phyloP scores from a whole-genome alignment of 176 grass and related monocot species.

The Tillandsia leiboldiana region DNA sequence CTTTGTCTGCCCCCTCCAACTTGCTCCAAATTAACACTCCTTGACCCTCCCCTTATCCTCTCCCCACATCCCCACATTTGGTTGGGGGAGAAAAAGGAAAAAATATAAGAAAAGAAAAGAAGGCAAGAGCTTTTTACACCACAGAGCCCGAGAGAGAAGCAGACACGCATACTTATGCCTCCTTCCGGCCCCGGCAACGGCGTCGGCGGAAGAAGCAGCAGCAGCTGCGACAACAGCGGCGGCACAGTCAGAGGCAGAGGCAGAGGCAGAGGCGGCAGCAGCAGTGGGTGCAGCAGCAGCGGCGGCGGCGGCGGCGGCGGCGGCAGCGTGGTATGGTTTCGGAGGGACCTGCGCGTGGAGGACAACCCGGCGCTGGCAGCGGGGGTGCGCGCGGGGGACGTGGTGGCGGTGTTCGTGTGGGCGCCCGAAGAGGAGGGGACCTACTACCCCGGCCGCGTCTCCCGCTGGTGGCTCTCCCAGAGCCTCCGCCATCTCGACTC shows the following conservation, averaged over 20 bases:
- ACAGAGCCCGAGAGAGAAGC: no score
- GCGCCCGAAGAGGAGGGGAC: slow-evolving; percentile 74
- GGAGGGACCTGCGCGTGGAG: slow-evolving; percentile 75
- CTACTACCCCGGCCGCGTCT: slow-evolving; percentile 65
- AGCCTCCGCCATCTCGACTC: slow-evolving; percentile 65
- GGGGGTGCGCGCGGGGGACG: slow-evolving; percentile 42
- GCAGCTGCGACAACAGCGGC: no score
- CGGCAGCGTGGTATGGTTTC: slow-evolving; percentile 64
- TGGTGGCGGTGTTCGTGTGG: slow-evolving; percentile 75
- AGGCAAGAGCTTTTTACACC: no score
- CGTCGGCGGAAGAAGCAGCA: no score
- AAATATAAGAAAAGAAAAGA: neutral
- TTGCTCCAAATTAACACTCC: neutral
- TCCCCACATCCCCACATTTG: neutral
- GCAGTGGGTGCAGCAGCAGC: neutral
- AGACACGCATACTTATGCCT: no score
- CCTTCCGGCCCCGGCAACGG: no score
- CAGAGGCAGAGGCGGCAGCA: neutral
- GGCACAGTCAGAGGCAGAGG: neutral
- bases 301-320: neutral
- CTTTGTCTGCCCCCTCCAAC: neutral
- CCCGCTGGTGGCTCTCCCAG: slow-evolving; percentile 80
- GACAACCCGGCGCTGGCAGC: slow-evolving; percentile 79
- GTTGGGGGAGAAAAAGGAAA: neutral
- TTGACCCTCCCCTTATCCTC: neutral